Evolutionary conservation across 2,329 filamentous ascomycete genomes (phyloP).

Genomic region (Myriangium duriaei): DNA sequence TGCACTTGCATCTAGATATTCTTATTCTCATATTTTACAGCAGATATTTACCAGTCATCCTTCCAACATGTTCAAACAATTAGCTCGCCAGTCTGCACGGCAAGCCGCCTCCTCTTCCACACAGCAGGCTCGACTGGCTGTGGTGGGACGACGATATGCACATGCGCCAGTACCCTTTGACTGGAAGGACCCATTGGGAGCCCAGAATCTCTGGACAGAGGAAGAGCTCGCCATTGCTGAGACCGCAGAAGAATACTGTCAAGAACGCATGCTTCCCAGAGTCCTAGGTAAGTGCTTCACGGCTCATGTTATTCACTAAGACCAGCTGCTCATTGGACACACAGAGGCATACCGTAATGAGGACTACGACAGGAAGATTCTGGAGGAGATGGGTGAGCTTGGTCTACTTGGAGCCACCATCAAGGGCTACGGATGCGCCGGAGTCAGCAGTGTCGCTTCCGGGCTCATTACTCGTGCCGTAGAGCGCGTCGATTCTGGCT

Average conservation of each 20-base stretch:
- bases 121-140: conserved; percentile 18
- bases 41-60: too few relatives aligned
- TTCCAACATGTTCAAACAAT: conserved; percentile 31
- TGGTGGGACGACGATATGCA: conserved; percentile 26
- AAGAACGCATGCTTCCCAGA: conserved; percentile 73
- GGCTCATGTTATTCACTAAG: conserved; percentile 1
- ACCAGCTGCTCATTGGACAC: conserved; percentile 8
- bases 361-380: conserved; percentile 71
- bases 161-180: conserved; percentile 49
- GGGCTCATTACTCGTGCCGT: conserved; percentile 83
- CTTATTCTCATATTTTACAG: too few relatives aligned
- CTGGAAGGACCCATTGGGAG: conserved; percentile 79
- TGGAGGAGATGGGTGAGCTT: conserved; percentile 84
- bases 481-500: conserved; percentile 82
- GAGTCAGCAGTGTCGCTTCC: conserved; percentile 76
- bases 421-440: conserved; percentile 77
- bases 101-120: conserved; percentile 24
- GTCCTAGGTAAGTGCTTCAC: conserved; percentile 54
- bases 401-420: conserved; percentile 81
- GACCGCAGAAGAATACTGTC: conserved; percentile 86
- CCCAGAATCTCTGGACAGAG: conserved; percentile 67
- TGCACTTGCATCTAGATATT: too few relatives aligned
- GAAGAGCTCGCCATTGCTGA: conserved; percentile 85
- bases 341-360: conserved; percentile 77
- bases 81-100: conserved; percentile 27